phyloP scores from a whole-genome alignment of 2,329 filamentous ascomycete genomes.

The Beauveria sp. region DNA sequence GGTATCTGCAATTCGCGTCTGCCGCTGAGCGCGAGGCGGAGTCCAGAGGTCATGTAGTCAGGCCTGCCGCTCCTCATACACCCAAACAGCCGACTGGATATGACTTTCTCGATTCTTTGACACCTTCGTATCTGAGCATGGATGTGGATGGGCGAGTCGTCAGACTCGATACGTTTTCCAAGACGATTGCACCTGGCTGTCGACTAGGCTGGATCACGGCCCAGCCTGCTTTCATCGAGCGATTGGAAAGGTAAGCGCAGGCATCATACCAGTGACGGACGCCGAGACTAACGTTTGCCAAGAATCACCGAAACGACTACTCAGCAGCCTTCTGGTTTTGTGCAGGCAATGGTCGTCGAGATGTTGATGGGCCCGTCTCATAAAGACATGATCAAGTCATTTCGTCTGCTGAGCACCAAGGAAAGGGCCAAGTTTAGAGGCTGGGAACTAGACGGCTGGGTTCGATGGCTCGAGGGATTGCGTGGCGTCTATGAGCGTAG shows the following conservation, averaged over 20 bases:
- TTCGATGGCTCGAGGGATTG: conserved; percentile 82
- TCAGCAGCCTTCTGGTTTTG: conserved; percentile 82
- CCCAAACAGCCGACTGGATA: conserved; percentile 50
- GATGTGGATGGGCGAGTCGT: conserved; percentile 83
- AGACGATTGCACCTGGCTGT: conserved; percentile 84
- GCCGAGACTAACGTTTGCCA: conserved; percentile 17
- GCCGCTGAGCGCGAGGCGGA: conserved; percentile 47
- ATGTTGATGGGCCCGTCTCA: conserved; percentile 65
- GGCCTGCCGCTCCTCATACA: conserved; percentile 21
- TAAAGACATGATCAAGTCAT: conserved; percentile 35
- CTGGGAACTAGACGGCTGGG: conserved; percentile 81
- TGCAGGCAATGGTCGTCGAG: conserved; percentile 74
- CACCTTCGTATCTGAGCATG: conserved; percentile 72
- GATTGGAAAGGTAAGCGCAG: conserved; percentile 38
- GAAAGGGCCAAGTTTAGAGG: conserved; percentile 43
- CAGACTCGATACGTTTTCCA: conserved; percentile 87
- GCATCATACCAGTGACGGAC: too few relatives aligned
- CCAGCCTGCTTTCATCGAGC: conserved; percentile 69
- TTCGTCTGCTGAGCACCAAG: conserved; percentile 35
- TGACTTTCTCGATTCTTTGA: conserved; percentile 72
- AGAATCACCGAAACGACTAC: conserved; percentile 72
- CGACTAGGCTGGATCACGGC: conserved; percentile 86
- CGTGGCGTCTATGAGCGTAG: conserved; percentile 76
- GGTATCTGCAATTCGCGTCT: conserved; percentile 84
- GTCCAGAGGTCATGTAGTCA: conserved; percentile 29